Evolutionary conservation across 352 stramenopile genomes (phyloP), one percentile per base, ranked within the genome.

Genomic region (Pythium oligandrum): DNA sequence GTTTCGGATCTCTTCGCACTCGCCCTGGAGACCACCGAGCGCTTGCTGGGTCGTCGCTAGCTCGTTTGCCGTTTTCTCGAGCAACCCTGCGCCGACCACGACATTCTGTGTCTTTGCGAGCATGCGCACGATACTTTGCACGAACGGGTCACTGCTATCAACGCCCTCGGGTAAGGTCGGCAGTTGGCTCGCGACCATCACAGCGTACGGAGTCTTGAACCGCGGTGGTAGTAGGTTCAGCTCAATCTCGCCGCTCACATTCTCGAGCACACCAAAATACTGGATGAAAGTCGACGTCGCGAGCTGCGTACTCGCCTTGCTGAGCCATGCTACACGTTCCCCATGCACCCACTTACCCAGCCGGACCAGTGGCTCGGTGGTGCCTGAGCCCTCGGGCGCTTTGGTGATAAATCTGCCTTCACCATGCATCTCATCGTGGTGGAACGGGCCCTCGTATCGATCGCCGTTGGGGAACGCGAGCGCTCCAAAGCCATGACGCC

Each of bases 361-460:
- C 0, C 83, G 80, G 46, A 87, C 78, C 9, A 93, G 53, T 10
- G 73, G 78, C 51, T 90, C 80, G 5, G 67, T 71, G 4, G 51
- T 65, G 1, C 53, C 57, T n/a, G 46, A 57, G 31, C 70, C 57
- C 1, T 38, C 51, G 30, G 40, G 51, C 4, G 45, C 38, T 6
- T 75, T 71, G 3, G 72, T 78, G 35, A 78, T 74, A 52, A 73
- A 80, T 11, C 71, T 75, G 6, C 90, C 91, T 38, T 94, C 78
- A 2, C 93, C 93, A 47, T 98, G 79, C 57, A 83, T 86, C 44
- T 83, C 68, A 33, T 94, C 88, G 34, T 93, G 48, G 52, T 83
- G 68, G 56, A 95, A 98, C 37, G 89, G 68, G 4, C 93, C 93
- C 63, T 96, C 86, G 64, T 97, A 98, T 1, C 74, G 72, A 50